These are phyloP conservation scores for Exophiala aquamarina DNA, from an alignment of 2,329 filamentous ascomycete species.

Conservation along the genomic window DNA sequence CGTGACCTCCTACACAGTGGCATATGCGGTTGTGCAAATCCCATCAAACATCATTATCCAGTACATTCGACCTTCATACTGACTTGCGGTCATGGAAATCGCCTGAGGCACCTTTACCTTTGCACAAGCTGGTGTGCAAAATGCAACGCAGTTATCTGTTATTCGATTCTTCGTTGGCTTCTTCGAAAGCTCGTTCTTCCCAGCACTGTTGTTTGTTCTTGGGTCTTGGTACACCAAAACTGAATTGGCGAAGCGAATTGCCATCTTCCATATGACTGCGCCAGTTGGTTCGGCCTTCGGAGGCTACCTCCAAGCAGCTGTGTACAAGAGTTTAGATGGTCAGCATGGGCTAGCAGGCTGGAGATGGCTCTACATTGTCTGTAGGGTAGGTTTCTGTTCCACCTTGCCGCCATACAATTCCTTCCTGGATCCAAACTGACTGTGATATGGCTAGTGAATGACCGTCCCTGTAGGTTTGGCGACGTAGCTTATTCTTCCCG, in stretches of 20 bases:
- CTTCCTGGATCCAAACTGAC: no score
- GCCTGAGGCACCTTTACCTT: no score
- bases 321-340: conserved; percentile 52
- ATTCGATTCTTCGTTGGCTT: neutral
- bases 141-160: conserved; percentile 32
- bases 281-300: conserved; percentile 47
- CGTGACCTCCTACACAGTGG: conserved; percentile 13
- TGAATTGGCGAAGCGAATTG: conserved; percentile 32
- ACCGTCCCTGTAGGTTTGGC: no score
- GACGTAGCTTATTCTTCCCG: no score
- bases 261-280: neutral
- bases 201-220: neutral
- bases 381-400: no score
- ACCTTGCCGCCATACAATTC: no score
- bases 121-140: no score
- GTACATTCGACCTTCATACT: conserved; percentile 30
- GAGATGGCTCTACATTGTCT: no score
- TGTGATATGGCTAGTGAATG: no score
- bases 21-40: conserved; percentile 27
- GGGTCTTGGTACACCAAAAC: neutral
- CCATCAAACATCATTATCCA: conserved; percentile 34
- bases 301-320: conserved; percentile 56
- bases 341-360: conserved; percentile 50
- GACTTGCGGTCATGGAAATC: no score
- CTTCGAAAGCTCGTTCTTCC: conserved; percentile 26